Percentiles rank a stretch among this genome's conserved stretches.
phyloP scores from a whole-genome alignment of 176 grass and related monocot species.

The Carex scoparia region DNA sequence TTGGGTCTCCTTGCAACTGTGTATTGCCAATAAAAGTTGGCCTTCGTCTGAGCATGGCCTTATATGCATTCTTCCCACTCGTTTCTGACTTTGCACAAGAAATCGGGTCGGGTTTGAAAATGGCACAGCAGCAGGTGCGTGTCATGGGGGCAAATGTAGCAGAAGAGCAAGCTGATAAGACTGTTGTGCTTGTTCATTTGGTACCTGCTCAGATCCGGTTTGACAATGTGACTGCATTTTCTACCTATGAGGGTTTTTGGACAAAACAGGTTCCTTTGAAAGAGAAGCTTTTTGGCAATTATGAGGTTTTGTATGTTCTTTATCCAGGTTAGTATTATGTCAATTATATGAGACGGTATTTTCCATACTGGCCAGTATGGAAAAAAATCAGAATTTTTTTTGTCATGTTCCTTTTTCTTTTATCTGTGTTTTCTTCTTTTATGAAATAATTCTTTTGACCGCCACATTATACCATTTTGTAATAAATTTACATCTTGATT shows the following conservation, averaged over 20 bases:
- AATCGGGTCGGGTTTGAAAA: conserved; percentile 67
- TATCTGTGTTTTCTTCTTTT: neutral
- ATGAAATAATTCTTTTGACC: neutral
- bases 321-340: conserved; percentile 72
- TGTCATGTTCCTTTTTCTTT: neutral
- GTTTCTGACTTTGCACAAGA: conserved; percentile 85
- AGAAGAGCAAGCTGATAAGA: conserved; percentile 68
- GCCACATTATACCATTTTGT: neutral
- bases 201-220: conserved; percentile 73
- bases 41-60: conserved; percentile 62
- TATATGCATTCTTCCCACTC: conserved; percentile 87
- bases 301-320: conserved; percentile 81
- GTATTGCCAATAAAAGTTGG: conserved; percentile 95
- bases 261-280: conserved; percentile 59
- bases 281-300: conserved; percentile 62
- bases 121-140: conserved; percentile 68
- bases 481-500: neutral
- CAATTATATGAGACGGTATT: neutral
- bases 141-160: conserved; percentile 97
- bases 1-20: conserved; percentile 72
- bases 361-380: neutral
- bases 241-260: conserved; percentile 76
- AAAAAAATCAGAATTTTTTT: too few relatives aligned
- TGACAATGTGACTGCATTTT: conserved; percentile 60
- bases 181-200: conserved; percentile 74